These are phyloP conservation scores for Pseudohyphozyma bogoriensis DNA, from an alignment of 768 basidiomycete species.

Conservation along the genomic window DNA sequence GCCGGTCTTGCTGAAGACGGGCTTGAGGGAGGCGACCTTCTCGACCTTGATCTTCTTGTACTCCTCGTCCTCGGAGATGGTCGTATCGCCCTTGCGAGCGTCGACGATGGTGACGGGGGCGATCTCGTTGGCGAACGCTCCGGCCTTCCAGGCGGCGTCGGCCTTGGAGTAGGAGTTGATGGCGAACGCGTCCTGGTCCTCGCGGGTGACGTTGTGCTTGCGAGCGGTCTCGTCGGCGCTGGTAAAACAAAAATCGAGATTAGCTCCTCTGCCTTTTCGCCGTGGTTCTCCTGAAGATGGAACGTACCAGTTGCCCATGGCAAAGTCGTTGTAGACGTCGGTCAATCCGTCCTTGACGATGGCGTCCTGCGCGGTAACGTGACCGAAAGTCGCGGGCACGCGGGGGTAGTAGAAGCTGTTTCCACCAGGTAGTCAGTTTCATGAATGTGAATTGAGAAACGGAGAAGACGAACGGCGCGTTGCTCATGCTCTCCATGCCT, in stretches of 20 bases:
- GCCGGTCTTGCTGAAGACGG: slow-evolving; percentile 70
- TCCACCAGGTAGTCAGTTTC: neutral
- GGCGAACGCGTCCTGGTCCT: slow-evolving; percentile 79
- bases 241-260: neutral
- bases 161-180: slow-evolving; percentile 92
- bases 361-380: slow-evolving; percentile 76
- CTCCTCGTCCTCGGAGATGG: slow-evolving; percentile 91
- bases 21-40: slow-evolving; percentile 77
- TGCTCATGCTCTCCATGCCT: slow-evolving; percentile 99
- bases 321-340: slow-evolving; percentile 95
- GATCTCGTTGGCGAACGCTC: slow-evolving; percentile 76
- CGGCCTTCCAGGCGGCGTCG: slow-evolving; percentile 77
- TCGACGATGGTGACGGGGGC: slow-evolving; percentile 82
- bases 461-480: slow-evolving; percentile 69
- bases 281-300: no score
- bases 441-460: neutral
- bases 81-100: slow-evolving; percentile 65
- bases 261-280: neutral
- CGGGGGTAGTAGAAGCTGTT: slow-evolving; percentile 42
- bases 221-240: slow-evolving; percentile 68
- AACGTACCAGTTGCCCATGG: slow-evolving; percentile 86
- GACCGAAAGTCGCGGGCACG: slow-evolving; percentile 55
- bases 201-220: slow-evolving; percentile 72
- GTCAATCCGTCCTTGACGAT: slow-evolving; percentile 85
- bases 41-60: slow-evolving; percentile 94